Percentiles rank a stretch among this genome's conserved stretches.
Conservation (phyloP, 2,329 filamentous ascomycete species). For the Pyricularia sp. region DNA sequence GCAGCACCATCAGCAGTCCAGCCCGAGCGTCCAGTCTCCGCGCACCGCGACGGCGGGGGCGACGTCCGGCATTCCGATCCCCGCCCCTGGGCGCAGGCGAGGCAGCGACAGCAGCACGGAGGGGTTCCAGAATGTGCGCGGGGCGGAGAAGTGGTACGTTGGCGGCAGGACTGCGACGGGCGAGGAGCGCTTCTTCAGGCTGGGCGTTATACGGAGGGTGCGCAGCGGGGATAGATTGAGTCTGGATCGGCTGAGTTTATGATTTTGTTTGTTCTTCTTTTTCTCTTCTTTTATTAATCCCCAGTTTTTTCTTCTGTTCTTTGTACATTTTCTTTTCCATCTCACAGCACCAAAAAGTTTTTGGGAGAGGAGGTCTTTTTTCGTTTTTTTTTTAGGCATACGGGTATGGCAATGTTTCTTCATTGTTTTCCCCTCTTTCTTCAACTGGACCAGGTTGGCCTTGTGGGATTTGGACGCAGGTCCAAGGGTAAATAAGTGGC, state of each 20-base stretch:
- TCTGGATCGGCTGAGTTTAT: constrained; percentile 66
- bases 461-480: not conserved
- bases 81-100: constrained; percentile 33
- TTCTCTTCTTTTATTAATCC: not conserved
- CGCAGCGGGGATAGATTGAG: constrained; percentile 67
- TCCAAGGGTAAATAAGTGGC: not conserved
- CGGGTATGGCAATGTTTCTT: not conserved
- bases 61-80: constrained; percentile 28
- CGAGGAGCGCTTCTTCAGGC: constrained; percentile 75
- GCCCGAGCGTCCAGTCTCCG: constrained; percentile 8
- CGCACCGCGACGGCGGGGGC: constrained; percentile 13
- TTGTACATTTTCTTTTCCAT: not conserved
- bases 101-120: constrained; percentile 70
- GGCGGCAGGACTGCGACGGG: constrained; percentile 65
- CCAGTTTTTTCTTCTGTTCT: not conserved
- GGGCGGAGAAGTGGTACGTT: constrained; percentile 74
- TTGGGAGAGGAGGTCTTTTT: constrained; percentile 41
- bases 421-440: not conserved
- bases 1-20: constrained; percentile 4
- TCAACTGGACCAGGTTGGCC: not conserved
- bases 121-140: constrained; percentile 63
- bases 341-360: not conserved
- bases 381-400: not conserved
- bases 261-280: constrained; percentile 17
- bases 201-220: constrained; percentile 65